Evolutionary conservation across 225 moss, liverwort and hornwort genomes (phyloP).

Genomic region (Neckera pumila): DNA sequence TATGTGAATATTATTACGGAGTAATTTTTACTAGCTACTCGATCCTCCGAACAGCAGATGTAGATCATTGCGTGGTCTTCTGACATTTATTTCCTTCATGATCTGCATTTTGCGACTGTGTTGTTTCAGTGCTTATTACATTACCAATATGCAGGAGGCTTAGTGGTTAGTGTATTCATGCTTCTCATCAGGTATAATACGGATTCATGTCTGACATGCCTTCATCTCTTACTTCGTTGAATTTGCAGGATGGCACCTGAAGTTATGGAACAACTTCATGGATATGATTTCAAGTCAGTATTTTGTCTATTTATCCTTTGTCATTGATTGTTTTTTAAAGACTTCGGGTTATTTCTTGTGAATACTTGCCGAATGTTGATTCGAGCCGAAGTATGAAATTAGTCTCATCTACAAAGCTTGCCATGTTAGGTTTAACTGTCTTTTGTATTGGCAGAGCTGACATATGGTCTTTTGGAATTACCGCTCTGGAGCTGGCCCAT

Average conservation of each 20-base stretch:
- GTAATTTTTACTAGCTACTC: neutral
- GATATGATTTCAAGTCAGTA: conserved; percentile 88
- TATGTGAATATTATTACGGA: neutral
- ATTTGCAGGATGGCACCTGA: conserved; percentile 92
- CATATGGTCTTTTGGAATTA: conserved; percentile 99
- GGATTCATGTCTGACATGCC: neutral
- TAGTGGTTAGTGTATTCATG: neutral
- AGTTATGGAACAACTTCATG: conserved; percentile 99
- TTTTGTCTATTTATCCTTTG: neutral
- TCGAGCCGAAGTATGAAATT: neutral
- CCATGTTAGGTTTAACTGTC: neutral
- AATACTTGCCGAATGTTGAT: neutral
- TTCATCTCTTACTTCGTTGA: conserved; percentile 11
- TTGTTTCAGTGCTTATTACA: neutral
- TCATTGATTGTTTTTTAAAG: neutral
- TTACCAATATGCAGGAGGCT: neutral
- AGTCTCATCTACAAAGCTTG: neutral
- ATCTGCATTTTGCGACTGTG: neutral
- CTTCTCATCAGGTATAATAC: neutral
- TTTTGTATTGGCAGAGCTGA: conserved; percentile 52
- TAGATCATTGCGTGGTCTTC: neutral
- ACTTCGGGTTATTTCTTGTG: neutral
- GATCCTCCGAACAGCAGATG: neutral
- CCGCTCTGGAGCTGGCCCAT: conserved; percentile 94
- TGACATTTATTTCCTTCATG: neutral